phyloP scores from a whole-genome alignment of 1,284 basidiomycete species.

The Irpex sp. region DNA sequence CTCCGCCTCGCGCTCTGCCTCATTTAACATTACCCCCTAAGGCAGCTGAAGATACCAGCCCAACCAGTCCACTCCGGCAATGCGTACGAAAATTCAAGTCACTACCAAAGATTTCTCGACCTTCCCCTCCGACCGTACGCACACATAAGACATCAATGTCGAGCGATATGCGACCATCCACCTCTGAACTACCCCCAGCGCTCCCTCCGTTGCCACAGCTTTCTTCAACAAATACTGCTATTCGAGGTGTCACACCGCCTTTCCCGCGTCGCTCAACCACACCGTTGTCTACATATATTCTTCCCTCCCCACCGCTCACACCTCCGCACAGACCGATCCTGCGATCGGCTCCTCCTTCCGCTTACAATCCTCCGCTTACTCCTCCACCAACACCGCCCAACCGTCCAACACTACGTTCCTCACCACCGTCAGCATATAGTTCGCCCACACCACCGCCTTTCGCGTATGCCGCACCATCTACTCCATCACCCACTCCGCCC shows the following conservation, averaged over 20 bases:
- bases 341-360: background rate
- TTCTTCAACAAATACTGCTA: background rate
- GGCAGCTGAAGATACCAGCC: background rate
- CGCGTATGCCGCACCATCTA: slow-evolving; percentile 7
- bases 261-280: background rate
- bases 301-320: background rate
- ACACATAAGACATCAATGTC: background rate
- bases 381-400: background rate
- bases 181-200: background rate
- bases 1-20: background rate
- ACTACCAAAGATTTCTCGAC: background rate
- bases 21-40: background rate
- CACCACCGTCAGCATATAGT: background rate
- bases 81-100: slow-evolving; percentile 1
- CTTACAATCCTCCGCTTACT: background rate
- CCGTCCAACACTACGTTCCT: background rate
- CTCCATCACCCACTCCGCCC: background rate
- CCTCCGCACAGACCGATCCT: background rate
- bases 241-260: background rate
- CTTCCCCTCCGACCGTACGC: background rate
- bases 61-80: background rate
- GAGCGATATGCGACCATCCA: background rate
- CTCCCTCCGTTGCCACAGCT: background rate
- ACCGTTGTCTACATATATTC: background rate
- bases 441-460: slow-evolving; percentile 6